These are phyloP conservation scores for Dioscorea alata DNA, from an alignment of 106 monocot genomes.

Conservation along the genomic window DNA sequence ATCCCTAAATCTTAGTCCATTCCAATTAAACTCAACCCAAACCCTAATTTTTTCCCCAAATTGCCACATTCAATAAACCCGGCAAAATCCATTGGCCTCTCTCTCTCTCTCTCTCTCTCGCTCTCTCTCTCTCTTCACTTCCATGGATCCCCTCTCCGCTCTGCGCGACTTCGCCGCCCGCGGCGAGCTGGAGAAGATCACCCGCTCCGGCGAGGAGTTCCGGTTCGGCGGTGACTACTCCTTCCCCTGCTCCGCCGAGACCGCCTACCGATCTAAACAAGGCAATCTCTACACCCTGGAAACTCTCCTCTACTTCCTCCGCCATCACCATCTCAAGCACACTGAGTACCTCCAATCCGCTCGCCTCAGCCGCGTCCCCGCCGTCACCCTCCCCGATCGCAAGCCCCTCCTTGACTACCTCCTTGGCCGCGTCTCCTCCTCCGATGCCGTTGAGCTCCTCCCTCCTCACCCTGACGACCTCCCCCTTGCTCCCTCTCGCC, in stretches of 20 bases:
- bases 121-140: neutral
- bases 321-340: slow-evolving; percentile 78
- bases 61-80: neutral
- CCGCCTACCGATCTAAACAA: slow-evolving; percentile 84
- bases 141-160: slow-evolving; percentile 82
- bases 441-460: neutral
- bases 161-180: slow-evolving; percentile 77
- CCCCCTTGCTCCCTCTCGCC: neutral
- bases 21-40: too few species aligned
- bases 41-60: too few species aligned
- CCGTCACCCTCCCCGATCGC: slow-evolving; percentile 88
- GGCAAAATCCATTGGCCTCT: neutral
- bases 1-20: too few species aligned
- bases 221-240: slow-evolving; percentile 68
- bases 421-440: slow-evolving; percentile 30
- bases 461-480: slow-evolving; percentile 5
- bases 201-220: slow-evolving; percentile 52
- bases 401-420: slow-evolving; percentile 93
- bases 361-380: slow-evolving; percentile 57
- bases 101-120: too few species aligned
- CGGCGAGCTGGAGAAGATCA: slow-evolving; percentile 59
- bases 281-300: slow-evolving; percentile 79
- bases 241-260: slow-evolving; percentile 56
- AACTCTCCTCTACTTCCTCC: slow-evolving; percentile 71
- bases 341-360: slow-evolving; percentile 83